Evolutionary conservation across 2,329 filamentous ascomycete genomes (phyloP).

Genomic region (Penicillium sp.): DNA sequence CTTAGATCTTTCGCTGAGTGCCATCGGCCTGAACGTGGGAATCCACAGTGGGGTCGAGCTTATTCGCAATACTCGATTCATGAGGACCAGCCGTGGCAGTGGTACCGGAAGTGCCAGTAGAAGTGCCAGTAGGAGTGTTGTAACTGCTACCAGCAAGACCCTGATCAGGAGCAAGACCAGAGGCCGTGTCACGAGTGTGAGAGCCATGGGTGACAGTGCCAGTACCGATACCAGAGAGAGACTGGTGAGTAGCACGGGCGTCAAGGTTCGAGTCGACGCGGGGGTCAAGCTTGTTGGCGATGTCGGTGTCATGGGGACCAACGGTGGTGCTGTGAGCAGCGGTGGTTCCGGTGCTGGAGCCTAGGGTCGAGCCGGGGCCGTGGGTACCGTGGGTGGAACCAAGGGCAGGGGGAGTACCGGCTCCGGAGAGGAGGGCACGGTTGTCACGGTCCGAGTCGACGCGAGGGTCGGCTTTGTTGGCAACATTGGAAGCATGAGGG

Average conservation of each 20-base stretch:
- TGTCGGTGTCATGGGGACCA: neutral
- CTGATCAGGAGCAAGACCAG: neutral
- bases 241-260: neutral
- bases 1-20: slow-evolving; percentile 2
- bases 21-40: neutral
- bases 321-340: neutral
- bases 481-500: slow-evolving; percentile 40
- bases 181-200: neutral
- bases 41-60: slow-evolving; percentile 26
- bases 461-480: slow-evolving; percentile 57
- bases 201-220: neutral
- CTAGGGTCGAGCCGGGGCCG: neutral
- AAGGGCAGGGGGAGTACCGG: neutral
- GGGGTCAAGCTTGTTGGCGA: slow-evolving; percentile 22
- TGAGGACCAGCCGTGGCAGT: neutral
- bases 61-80: slow-evolving; percentile 28
- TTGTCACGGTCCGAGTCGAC: slow-evolving; percentile 13
- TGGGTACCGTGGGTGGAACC: neutral
- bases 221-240: neutral
- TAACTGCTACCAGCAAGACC: neutral
- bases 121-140: neutral
- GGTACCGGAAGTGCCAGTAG: neutral
- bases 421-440: slow-evolving; percentile 4
- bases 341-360: neutral
- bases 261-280: slow-evolving; percentile 15